phyloP scores from a whole-genome alignment of 2,329 filamentous ascomycete species.

The Diplodia mutila region DNA sequence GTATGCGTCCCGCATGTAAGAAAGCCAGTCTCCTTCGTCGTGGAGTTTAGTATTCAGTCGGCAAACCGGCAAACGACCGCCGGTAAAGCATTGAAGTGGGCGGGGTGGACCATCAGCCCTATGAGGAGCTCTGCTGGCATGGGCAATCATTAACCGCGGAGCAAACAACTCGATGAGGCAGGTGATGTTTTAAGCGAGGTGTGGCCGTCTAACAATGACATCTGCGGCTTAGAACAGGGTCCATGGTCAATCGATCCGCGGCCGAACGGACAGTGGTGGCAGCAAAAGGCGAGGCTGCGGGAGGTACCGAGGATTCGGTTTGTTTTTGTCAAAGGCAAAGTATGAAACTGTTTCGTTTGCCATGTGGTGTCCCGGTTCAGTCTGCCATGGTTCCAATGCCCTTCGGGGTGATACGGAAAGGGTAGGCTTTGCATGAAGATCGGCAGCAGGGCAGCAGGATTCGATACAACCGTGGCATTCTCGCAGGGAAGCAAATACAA shows the following conservation, averaged over 20 bases:
- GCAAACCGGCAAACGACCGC: neutral
- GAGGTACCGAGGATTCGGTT: neutral
- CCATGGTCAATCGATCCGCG: neutral
- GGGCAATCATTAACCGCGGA: neutral
- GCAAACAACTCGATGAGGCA: neutral
- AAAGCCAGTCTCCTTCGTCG: neutral
- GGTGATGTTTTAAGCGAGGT: constrained; percentile 16
- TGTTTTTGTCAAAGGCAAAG: neutral
- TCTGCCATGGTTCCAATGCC: neutral
- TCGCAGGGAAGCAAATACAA: neutral
- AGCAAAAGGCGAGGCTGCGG: neutral
- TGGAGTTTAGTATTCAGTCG: neutral
- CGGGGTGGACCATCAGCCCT: neutral
- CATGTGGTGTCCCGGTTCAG: neutral
- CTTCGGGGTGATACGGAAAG: neutral
- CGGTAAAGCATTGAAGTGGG: neutral
- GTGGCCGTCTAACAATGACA: neutral
- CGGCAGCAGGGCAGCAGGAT: neutral
- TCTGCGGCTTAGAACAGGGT: neutral
- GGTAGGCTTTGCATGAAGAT: neutral
- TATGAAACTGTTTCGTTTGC: neutral
- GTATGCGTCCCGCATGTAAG: neutral
- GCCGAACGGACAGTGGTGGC: neutral
- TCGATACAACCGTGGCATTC: constrained; percentile 13
- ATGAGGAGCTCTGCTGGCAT: neutral